Conservation (phyloP, 2,329 filamentous ascomycete species). For the Fusarium stilboides region DNA sequence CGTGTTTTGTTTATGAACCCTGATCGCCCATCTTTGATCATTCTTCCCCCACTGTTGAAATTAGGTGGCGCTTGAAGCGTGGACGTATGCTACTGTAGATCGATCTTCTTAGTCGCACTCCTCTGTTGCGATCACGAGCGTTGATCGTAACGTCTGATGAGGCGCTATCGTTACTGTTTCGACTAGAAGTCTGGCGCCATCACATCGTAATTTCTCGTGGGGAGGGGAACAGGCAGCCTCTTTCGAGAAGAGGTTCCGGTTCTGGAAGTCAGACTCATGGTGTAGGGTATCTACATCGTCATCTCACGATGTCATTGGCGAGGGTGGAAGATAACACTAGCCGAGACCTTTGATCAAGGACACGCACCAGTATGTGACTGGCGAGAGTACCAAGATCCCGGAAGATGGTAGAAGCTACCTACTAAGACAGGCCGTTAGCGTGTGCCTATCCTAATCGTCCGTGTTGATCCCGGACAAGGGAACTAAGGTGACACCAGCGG, state of each 20-base stretch:
- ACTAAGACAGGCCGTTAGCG: not conserved
- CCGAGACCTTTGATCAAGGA: conserved; percentile 18
- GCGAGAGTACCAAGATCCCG: conserved; percentile 3
- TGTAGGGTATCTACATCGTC: conserved; percentile 29
- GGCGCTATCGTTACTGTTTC: conserved; percentile 11
- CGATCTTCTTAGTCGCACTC: conserved; percentile 19
- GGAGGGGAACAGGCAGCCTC: conserved; percentile 18
- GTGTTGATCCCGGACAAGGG: not conserved
- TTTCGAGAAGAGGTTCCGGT: not conserved
- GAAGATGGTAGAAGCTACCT: not conserved
- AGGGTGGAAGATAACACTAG: conserved; percentile 10
- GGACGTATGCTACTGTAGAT: conserved; percentile 20
- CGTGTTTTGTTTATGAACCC: conserved; percentile 12
- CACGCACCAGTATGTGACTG: not conserved
- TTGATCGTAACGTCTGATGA: conserved; percentile 5
- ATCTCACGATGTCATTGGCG: not conserved
- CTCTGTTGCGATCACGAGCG: not conserved
- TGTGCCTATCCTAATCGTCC: not conserved
- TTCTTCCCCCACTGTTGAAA: conserved; percentile 30
- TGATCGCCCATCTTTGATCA: conserved; percentile 10
- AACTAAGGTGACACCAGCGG: not conserved
- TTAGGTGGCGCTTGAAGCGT: conserved; percentile 42
- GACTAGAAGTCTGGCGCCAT: conserved; percentile 18
- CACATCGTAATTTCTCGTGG: conserved; percentile 30
- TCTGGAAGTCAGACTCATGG: not conserved